Evolutionary conservation across 2,329 filamentous ascomycete species (phyloP), one percentile per base, ranked within the genome.

Genomic region (Dothiorella sarmentorum): DNA sequence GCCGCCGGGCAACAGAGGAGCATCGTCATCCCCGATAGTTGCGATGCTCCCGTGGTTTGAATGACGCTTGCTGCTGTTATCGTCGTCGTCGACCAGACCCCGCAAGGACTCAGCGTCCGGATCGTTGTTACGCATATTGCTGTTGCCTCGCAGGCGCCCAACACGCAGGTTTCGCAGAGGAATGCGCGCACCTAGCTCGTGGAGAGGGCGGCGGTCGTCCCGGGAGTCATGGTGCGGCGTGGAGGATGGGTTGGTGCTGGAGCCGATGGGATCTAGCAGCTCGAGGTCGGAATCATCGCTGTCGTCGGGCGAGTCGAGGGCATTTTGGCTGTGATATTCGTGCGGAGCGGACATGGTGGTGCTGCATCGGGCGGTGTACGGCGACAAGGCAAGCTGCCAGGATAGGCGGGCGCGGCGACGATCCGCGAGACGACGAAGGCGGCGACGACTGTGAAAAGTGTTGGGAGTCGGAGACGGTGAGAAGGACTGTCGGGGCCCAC

Each of bases 271-370:
- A 69, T 92, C 89, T 64, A 94, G 85, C 67, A 94, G 80, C 63
- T 90, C 87, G 65, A 87, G 83, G 71, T 93, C 88, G 51, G n/a
- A n/a, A n/a, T 87, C 90, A 71, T 92, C 89, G 70, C 65, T 62
- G 60, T 73, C 69, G 60, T 85, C 79, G 61, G 81, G 81, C 61
- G 82, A 84, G 74, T 88, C 85, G 74, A 85, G 85, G 68, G 83
- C 82, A 71, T 86, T 82, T 68, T 82, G 73, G 63, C 74, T 71
- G 68, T 75, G 73, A 69, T 78, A 76, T 67, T 74, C 71, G 68
- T 76, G 73, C 47, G 76, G 71, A 60, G 71, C 68, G 60, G 76
- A 72, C 78, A 80, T 80, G 71, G 71, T 71, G 55, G 31, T 49
- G 56, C 56, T 43, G 18, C 56, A 58, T 58, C 56, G 44, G 56